Evolutionary conservation across 305 asterid species (phyloP).

Genomic region (Fraxinus sp.): DNA sequence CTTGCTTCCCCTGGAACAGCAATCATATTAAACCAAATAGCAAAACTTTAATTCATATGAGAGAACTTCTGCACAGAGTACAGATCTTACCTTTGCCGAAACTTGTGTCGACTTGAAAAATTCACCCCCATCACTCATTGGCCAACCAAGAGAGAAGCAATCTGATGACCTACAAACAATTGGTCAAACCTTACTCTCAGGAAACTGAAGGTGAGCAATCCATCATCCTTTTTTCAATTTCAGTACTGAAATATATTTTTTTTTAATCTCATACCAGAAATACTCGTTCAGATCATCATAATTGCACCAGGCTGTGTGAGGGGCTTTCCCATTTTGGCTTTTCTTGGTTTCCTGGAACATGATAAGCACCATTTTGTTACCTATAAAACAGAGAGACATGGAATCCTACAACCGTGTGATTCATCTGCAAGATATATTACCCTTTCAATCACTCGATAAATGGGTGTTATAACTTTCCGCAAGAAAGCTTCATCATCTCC

Average conservation of each 20-base stretch:
- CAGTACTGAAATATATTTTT: background rate
- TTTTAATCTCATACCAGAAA: conserved; percentile 67
- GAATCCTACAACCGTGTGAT: conserved; percentile 11
- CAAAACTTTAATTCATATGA: conserved; percentile 14
- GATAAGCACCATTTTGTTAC: conserved; percentile 32
- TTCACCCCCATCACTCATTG: conserved; percentile 96
- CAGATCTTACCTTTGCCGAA: conserved; percentile 46
- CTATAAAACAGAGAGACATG: conserved; percentile 17
- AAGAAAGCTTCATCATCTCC: conserved; percentile 93
- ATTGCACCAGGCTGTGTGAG: conserved; percentile 97
- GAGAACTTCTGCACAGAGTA: conserved; percentile 11
- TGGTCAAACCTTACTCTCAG: conserved; percentile 28
- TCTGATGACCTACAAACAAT: conserved; percentile 68
- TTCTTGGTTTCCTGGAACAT: conserved; percentile 73
- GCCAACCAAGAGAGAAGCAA: conserved; percentile 98
- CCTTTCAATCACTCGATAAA: conserved; percentile 86
- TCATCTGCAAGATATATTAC: conserved; percentile 40
- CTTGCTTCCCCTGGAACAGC: conserved; percentile 65
- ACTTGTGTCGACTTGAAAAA: conserved; percentile 79
- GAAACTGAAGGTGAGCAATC: conserved; percentile 22
- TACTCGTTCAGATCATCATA: conserved; percentile 94
- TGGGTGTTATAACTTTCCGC: conserved; percentile 85
- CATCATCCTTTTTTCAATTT: background rate
- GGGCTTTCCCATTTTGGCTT: conserved; percentile 81
- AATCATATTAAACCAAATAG: conserved; percentile 35